A percentile compares a stretch with the other conserved stretches of the same genome.
Conservation (phyloP, 306 rosid species). For the Vigna reflexopilosa region DNA sequence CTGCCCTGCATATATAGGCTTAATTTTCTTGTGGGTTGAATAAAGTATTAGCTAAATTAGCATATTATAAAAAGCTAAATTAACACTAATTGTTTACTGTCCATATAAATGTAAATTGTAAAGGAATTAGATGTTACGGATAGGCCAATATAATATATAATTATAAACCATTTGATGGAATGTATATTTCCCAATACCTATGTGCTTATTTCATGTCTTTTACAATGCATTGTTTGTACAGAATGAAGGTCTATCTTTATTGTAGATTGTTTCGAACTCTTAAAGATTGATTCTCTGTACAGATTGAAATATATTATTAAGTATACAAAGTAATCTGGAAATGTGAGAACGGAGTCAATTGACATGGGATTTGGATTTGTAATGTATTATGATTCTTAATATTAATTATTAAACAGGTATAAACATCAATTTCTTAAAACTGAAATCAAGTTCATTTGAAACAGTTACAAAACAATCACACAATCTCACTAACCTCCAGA, state of each 20-base stretch:
- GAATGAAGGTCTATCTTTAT: constrained; percentile 49
- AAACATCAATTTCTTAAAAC: constrained; percentile 8
- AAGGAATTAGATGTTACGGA: not conserved
- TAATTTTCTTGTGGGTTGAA: no score
- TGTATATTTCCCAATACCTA: no score
- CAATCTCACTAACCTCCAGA: no score
- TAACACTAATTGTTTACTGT: no score
- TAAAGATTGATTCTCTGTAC: not conserved
- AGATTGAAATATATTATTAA: not conserved
- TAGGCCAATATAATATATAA: not conserved
- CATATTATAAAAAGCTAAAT: no score
- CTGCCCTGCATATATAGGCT: no score
- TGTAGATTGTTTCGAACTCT: constrained; percentile 33
- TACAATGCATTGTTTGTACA: constrained; percentile 41
- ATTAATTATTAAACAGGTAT: not conserved
- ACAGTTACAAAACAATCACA: no score
- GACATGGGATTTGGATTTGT: not conserved
- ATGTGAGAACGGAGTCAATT: not conserved
- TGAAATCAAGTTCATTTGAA: constrained; percentile 1
- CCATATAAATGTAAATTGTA: not conserved
- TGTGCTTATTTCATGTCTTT: not conserved
- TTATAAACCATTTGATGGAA: not conserved
- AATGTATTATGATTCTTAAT: not conserved
- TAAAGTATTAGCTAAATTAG: no score
- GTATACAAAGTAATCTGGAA: not conserved